Conservation (phyloP, 1,139 yeast genomes). For the Lodderomyces elongisporus region DNA sequence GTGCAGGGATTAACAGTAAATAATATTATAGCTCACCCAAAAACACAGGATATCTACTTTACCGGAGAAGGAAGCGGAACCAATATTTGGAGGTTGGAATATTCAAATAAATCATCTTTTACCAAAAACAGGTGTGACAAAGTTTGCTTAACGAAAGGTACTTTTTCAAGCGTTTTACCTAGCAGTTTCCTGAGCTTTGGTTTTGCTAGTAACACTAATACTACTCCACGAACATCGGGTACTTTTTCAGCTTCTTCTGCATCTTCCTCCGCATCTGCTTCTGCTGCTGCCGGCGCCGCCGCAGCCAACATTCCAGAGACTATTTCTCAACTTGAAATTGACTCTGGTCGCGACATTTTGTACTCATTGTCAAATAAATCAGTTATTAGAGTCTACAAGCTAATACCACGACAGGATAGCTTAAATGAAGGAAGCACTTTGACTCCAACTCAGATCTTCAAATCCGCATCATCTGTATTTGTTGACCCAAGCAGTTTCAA, state of each 20-base stretch:
- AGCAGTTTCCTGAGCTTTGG: constrained; percentile 43
- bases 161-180: constrained; percentile 57
- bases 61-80: constrained; percentile 72
- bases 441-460: constrained; percentile 46
- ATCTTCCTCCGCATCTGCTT: too few relatives aligned
- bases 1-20: constrained; percentile 74
- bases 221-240: too few relatives aligned
- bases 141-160: constrained; percentile 69
- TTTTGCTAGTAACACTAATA: neutral
- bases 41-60: constrained; percentile 77
- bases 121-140: constrained; percentile 80
- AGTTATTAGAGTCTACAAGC: constrained; percentile 72
- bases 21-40: constrained; percentile 53
- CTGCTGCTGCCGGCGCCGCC: constrained; percentile 4
- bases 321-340: constrained; percentile 63
- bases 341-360: constrained; percentile 68
- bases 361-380: constrained; percentile 84
- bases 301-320: constrained; percentile 42
- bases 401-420: constrained; percentile 34
- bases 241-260: too few relatives aligned
- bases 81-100: constrained; percentile 83
- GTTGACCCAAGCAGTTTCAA: constrained; percentile 39
- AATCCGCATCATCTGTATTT: constrained; percentile 55
- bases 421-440: constrained; percentile 36
- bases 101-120: constrained; percentile 85